Base-by-base conservation (phyloP, 495 filamentous ascomycete species). In the Durotheca rogersii region DNA sequence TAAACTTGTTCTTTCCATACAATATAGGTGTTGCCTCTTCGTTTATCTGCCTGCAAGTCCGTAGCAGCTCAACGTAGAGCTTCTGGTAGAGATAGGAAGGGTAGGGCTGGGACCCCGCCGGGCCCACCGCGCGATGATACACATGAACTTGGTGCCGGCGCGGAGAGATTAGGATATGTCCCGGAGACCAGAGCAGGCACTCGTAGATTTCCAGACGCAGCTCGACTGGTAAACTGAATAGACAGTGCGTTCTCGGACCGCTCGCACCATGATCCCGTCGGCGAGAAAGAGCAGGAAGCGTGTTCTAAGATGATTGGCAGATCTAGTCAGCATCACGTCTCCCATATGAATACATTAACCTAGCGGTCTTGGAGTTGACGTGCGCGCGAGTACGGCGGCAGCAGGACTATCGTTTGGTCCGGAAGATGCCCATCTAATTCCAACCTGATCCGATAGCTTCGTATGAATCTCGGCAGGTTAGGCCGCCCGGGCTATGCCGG, bases 181-280 rank as follows among this genome's bases (percentile, higher is more conserved):
- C 53, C 4, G 60, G 56, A 19, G 40, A 67, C 19, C 63, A 39
- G n/a, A 72, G 47, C 19, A 75, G 51, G 19, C 62, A 47, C 14
- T 59, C 41, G 51, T 75, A 74, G 56, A 75, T 73, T 41, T 69
- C 53, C 12, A 75, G 53, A 10, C 74, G 67, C 23, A 76, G 53
- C 49, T 79, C 75, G 10, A 61, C 12, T 4, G 69, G 73, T 1
- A 78, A 58, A 11, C 63, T 60, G 17, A 77, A 69, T 7, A 51
- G 56, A 15, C 57, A 60, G 19, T 36, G 10, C 7, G 35, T 30
- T 27, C 23, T 41, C 29, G 20, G 21, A 23, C 11, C 32, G 31
- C 11, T 27, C 18, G 12, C 14, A 16, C 25, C 23, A 14, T 37
- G 17, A 14, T 36, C 16, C 19, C 15, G 5, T 15, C 16, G 25